Percentiles rank a stretch among this genome's conserved stretches.
Conservation (phyloP, 192 early-diverging fungal species). For the Rhizoclosmatium globosum region DNA sequence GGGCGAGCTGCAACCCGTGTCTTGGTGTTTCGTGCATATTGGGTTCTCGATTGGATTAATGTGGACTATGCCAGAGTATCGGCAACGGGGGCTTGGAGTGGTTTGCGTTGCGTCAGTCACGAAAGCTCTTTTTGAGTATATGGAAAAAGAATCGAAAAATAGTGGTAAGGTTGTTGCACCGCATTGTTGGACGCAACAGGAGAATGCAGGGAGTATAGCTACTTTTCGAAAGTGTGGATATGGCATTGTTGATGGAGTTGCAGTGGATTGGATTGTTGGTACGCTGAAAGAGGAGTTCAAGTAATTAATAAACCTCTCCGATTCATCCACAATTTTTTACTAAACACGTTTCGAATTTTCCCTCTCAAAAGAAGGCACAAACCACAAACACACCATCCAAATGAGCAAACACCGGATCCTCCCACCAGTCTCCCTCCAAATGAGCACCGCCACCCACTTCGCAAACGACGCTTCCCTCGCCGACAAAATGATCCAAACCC, state of each 20-base stretch:
- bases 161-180: background rate
- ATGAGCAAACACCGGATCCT: too few species aligned
- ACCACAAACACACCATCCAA: too few species aligned
- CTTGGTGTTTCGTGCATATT: slow-evolving; percentile 1
- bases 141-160: background rate
- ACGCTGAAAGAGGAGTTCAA: background rate
- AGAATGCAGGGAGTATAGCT: background rate
- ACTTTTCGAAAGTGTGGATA: background rate
- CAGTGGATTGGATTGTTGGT: slow-evolving; percentile 8
- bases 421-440: background rate
- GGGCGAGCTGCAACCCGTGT: background rate
- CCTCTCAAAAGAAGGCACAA: too few species aligned
- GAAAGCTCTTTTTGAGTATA: background rate
- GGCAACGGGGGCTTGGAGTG: background rate
- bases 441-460: slow-evolving; percentile 1
- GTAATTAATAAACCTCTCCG: background rate
- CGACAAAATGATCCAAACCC: slow-evolving; percentile 23
- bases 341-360: too few species aligned
- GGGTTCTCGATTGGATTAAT: slow-evolving; percentile 9
- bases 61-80: slow-evolving; percentile 8
- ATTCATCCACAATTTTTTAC: too few species aligned
- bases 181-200: slow-evolving; percentile 3
- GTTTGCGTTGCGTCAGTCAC: slow-evolving; percentile 1
- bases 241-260: background rate
- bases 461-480: background rate